phyloP scores from a whole-genome alignment of 192 early-diverging fungal genomes.

The Kappamyces sp. region DNA sequence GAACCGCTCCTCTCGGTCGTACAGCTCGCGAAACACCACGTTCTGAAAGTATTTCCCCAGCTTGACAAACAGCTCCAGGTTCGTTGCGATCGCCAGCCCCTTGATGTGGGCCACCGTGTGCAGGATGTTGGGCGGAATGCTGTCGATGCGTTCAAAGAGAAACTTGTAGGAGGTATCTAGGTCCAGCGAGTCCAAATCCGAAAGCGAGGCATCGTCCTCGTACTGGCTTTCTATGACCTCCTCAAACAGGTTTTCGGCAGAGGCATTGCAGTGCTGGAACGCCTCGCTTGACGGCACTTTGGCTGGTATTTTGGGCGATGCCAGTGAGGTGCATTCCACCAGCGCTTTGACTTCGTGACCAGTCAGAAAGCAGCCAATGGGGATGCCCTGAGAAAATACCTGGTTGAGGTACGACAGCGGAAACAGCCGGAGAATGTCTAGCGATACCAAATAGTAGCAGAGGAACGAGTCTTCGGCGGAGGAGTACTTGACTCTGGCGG shows the following conservation, averaged over 20 bases:
- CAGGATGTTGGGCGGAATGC: constrained; percentile 3
- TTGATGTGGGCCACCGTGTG: neutral
- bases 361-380: neutral
- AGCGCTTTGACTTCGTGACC: constrained; percentile 13
- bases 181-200: constrained; percentile 10
- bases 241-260: neutral
- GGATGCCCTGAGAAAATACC: constrained; percentile 13
- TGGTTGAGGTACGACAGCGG: constrained; percentile 6
- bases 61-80: constrained; percentile 7
- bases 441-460: constrained; percentile 12
- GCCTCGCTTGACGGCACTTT: neutral
- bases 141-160: constrained; percentile 14
- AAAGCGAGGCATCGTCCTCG: neutral
- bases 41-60: constrained; percentile 10
- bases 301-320: neutral
- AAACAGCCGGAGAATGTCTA: constrained; percentile 13
- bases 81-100: constrained; percentile 2
- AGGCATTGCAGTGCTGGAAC: neutral
- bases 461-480: no score
- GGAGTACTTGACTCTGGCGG: neutral
- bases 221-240: neutral
- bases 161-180: constrained; percentile 6
- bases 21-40: constrained; percentile 2
- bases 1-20: constrained; percentile 3
- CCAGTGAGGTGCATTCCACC: neutral